Percentiles rank a stretch among this genome's conserved stretches.
phyloP scores from a whole-genome alignment of 768 basidiomycete species.

The Pulveroboletus sp. region DNA sequence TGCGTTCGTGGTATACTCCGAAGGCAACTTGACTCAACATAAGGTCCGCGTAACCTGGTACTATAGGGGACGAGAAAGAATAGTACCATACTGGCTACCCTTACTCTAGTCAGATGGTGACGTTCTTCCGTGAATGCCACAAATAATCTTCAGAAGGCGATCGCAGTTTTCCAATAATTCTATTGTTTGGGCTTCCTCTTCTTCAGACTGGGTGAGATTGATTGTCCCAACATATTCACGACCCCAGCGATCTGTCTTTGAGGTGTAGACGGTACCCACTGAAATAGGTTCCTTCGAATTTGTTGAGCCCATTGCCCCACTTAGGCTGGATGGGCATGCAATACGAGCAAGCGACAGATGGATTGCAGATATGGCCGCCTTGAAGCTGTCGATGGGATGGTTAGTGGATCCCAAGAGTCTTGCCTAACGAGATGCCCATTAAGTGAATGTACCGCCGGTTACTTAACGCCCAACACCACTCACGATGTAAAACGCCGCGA shows the following conservation, averaged over 20 bases:
- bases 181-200: slow-evolving; percentile 42
- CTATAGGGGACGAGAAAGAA: background rate
- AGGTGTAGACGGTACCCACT: slow-evolving; percentile 41
- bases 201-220: slow-evolving; percentile 48
- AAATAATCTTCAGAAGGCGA: slow-evolving; percentile 40
- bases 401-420: slow-evolving; percentile 63
- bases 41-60: slow-evolving; percentile 2
- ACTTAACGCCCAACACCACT: slow-evolving; percentile 25
- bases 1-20: background rate
- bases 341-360: slow-evolving; percentile 63
- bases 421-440: slow-evolving; percentile 40
- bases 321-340: slow-evolving; percentile 39
- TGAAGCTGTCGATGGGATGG: slow-evolving; percentile 57
- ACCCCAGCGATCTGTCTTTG: slow-evolving; percentile 57
- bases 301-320: background rate
- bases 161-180: slow-evolving; percentile 55
- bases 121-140: slow-evolving; percentile 28
- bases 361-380: slow-evolving; percentile 62
- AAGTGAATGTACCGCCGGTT: background rate
- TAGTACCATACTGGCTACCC: background rate
- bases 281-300: slow-evolving; percentile 14
- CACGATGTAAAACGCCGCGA: slow-evolving; percentile 60
- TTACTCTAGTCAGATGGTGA: slow-evolving; percentile 13
- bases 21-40: background rate
- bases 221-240: slow-evolving; percentile 44